Evolutionary conservation across 2,329 filamentous ascomycete genomes (phyloP).

Genomic region (Cercospora zeina): DNA sequence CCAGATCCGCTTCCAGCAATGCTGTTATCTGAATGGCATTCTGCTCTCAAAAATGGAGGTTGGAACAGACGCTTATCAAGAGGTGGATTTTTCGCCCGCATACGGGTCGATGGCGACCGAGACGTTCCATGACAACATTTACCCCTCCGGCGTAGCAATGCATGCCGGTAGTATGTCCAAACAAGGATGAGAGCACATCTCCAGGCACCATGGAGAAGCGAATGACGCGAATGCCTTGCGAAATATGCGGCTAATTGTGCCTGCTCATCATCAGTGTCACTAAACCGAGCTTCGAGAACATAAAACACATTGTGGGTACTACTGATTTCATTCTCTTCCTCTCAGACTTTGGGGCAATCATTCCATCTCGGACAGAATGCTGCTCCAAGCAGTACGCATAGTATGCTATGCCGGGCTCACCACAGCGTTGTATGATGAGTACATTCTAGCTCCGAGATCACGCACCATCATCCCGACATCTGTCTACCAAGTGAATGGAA

Average conservation of each 20-base stretch:
- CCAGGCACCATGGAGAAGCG: not conserved
- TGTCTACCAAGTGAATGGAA: slow-evolving; percentile 46
- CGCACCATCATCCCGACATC: slow-evolving; percentile 42
- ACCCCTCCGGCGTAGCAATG: not conserved
- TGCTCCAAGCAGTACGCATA: slow-evolving; percentile 8
- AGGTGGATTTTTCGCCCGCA: not conserved
- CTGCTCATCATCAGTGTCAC: not conserved
- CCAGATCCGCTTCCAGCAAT: too few relatives aligned
- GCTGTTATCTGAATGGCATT: not conserved
- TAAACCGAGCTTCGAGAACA: not conserved
- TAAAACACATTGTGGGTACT: not conserved
- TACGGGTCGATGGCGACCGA: not conserved
- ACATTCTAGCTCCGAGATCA: slow-evolving; percentile 47
- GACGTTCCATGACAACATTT: not conserved
- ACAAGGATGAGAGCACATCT: not conserved
- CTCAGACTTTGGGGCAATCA: not conserved
- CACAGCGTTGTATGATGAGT: slow-evolving; percentile 42
- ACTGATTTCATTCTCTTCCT: not conserved
- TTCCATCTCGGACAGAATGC: not conserved
- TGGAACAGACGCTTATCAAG: not conserved
- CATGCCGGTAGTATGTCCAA: not conserved
- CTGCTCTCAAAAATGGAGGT: not conserved
- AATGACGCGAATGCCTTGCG: not conserved
- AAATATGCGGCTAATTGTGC: not conserved
- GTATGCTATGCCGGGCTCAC: slow-evolving; percentile 12